Evolutionary conservation across 2,329 filamentous ascomycete species (phyloP).

Genomic region (Colletotrichum nymphaeae): DNA sequence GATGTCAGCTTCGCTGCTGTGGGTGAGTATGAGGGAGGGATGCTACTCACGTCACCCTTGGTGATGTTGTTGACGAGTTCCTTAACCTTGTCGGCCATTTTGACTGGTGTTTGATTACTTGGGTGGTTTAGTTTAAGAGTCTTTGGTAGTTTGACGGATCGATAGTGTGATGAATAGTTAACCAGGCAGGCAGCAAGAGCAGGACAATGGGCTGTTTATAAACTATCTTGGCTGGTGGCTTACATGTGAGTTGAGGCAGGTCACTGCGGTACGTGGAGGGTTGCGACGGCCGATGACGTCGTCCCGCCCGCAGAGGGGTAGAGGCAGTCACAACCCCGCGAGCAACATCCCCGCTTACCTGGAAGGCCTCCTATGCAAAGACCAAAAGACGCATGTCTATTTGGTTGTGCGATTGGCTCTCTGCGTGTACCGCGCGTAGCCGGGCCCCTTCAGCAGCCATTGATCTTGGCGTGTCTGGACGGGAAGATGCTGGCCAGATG

Average conservation of each 20-base stretch:
- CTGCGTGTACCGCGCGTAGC: conserved; percentile 5
- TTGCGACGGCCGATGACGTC: conserved; percentile 36
- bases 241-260: conserved; percentile 31
- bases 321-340: conserved; percentile 14
- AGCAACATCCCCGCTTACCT: conserved; percentile 19
- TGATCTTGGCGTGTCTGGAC: not conserved
- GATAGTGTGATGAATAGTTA: not conserved
- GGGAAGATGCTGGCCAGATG: conserved; percentile 19
- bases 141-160: not conserved
- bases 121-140: conserved; percentile 1
- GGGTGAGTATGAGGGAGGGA: not conserved
- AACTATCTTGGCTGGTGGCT: conserved; percentile 17
- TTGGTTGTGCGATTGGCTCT: conserved; percentile 15
- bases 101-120: conserved; percentile 9
- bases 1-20: conserved; percentile 10
- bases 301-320: conserved; percentile 5
- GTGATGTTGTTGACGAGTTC: conserved; percentile 37
- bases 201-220: conserved; percentile 25
- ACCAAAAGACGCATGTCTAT: not conserved
- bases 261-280: conserved; percentile 6
- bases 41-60: conserved; percentile 30
- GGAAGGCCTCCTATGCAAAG: conserved; percentile 26
- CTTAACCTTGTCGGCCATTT: conserved; percentile 37
- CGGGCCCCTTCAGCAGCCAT: conserved; percentile 10
- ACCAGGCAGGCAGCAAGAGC: not conserved